phyloP scores from a whole-genome alignment of 176 grass and related monocot genomes.

The Aegilops bicornis region DNA sequence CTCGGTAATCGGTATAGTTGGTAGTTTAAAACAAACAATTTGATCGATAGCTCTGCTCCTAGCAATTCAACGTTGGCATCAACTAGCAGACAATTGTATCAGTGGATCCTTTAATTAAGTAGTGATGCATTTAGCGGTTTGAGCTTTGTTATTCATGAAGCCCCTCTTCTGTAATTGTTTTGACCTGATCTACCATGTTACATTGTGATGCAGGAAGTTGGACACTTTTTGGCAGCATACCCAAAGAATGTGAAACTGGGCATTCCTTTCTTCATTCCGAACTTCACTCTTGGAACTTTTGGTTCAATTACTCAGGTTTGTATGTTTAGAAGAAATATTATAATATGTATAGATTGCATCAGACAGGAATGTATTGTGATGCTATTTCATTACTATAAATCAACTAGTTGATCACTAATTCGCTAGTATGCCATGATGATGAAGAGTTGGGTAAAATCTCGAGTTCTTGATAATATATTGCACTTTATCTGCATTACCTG shows the following conservation, averaged over 20 bases:
- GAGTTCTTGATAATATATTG: background rate
- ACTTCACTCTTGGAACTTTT: conserved; percentile 91
- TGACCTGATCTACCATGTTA: background rate
- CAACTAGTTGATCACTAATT: conserved; percentile 10
- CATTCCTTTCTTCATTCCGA: conserved; percentile 96
- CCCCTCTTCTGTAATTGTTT: conserved; percentile 2
- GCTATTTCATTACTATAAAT: conserved; percentile 13
- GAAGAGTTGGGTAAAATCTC: conserved; percentile 7
- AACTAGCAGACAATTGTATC: background rate
- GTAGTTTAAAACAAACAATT: background rate
- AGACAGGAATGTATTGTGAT: background rate
- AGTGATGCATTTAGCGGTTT: background rate
- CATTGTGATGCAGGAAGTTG: conserved; percentile 69
- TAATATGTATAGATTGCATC: background rate
- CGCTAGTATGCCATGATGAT: background rate
- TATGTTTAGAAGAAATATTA: conserved; percentile 26
- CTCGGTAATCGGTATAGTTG: background rate
- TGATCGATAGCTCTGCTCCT: background rate
- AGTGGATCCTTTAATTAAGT: background rate
- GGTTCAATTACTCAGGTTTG: conserved; percentile 91
- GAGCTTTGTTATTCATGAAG: background rate
- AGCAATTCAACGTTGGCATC: background rate
- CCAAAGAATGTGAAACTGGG: conserved; percentile 83
- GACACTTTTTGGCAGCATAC: conserved; percentile 90
- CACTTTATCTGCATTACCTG: background rate